Evolutionary conservation across 2,329 filamentous ascomycete species (phyloP).

Genomic region (Dryadomyces sulphureus): DNA sequence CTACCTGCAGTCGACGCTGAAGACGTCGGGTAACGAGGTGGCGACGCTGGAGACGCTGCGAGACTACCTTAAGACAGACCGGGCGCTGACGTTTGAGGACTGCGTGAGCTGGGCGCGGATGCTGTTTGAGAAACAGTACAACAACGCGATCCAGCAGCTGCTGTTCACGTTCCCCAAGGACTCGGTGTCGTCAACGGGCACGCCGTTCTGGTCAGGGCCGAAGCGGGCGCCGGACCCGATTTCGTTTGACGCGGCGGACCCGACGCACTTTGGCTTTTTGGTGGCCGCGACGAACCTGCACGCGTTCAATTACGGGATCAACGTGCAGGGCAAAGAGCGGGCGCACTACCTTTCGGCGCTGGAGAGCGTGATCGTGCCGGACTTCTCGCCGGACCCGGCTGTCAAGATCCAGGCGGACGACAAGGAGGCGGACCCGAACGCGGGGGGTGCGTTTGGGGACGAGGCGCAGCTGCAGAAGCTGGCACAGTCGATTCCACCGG

Average conservation of each 20-base stretch:
- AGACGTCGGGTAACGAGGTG: conserved; percentile 91
- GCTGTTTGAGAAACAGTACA: conserved; percentile 92
- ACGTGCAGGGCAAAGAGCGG: conserved; percentile 58
- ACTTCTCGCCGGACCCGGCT: conserved; percentile 77
- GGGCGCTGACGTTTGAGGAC: conserved; percentile 85
- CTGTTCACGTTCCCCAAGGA: conserved; percentile 97
- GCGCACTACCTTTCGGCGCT: conserved; percentile 65
- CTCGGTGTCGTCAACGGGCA: conserved; percentile 71
- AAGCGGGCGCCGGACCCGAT: conserved; percentile 90
- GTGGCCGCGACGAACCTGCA: conserved; percentile 83
- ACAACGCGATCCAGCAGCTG: conserved; percentile 90
- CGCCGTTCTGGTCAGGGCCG: conserved; percentile 94
- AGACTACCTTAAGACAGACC: conserved; percentile 81
- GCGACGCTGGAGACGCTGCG: conserved; percentile 80
- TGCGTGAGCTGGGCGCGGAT: conserved; percentile 91
- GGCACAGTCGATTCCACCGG: conserved; percentile 55
- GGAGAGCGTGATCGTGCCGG: conserved; percentile 86
- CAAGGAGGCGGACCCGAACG: conserved; percentile 79
- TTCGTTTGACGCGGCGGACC: conserved; percentile 73
- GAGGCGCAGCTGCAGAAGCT: conserved; percentile 62
- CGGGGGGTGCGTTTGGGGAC: conserved; percentile 52
- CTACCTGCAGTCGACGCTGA: conserved; percentile 74
- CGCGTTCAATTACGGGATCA: conserved; percentile 96
- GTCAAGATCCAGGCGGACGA: conserved; percentile 97
- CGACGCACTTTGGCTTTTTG: conserved; percentile 78